These are phyloP conservation scores for Microdochium bolleyi DNA, from an alignment of 2,329 filamentous ascomycete genomes.

Conservation along the genomic window DNA sequence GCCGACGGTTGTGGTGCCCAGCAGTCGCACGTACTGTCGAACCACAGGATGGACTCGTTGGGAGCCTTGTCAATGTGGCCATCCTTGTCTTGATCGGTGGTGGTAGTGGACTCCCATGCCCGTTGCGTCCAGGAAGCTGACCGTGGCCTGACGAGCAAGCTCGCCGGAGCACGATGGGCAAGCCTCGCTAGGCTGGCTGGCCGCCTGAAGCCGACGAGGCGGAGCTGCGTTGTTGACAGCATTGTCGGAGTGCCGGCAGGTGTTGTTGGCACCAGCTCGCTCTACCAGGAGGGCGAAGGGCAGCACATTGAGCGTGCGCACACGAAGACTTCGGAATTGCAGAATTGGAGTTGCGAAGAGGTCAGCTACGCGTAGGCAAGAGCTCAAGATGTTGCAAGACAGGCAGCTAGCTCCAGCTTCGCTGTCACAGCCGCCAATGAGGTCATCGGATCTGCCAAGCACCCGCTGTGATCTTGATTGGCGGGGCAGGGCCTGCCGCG, in stretches of 20 bases:
- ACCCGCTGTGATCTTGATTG: not conserved
- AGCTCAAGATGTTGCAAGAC: too few species aligned
- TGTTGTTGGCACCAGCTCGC: not conserved
- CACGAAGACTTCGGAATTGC: too few species aligned
- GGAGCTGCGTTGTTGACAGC: not conserved
- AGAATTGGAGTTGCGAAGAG: too few species aligned
- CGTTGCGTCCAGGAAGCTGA: conserved; percentile 12
- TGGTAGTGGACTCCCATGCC: conserved; percentile 28
- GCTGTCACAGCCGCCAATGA: conserved; percentile 9
- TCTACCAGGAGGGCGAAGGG: too few species aligned
- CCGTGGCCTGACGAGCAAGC: conserved; percentile 4
- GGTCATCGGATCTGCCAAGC: conserved; percentile 7
- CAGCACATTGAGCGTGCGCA: too few species aligned
- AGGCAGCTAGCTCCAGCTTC: too few species aligned
- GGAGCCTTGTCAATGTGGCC: conserved; percentile 73
- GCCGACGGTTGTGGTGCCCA: not conserved
- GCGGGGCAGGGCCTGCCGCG: not conserved
- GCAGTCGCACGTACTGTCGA: conserved; percentile 62
- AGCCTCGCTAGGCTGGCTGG: conserved; percentile 1
- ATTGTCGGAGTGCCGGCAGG: not conserved
- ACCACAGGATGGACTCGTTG: conserved; percentile 80
- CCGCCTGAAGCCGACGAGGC: not conserved
- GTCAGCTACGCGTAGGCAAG: too few species aligned
- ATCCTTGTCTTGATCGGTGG: conserved; percentile 53
- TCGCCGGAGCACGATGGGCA: conserved; percentile 2